Conservation (phyloP, 1,284 basidiomycete genomes). For the Fomitopsis pinicola region DNA sequence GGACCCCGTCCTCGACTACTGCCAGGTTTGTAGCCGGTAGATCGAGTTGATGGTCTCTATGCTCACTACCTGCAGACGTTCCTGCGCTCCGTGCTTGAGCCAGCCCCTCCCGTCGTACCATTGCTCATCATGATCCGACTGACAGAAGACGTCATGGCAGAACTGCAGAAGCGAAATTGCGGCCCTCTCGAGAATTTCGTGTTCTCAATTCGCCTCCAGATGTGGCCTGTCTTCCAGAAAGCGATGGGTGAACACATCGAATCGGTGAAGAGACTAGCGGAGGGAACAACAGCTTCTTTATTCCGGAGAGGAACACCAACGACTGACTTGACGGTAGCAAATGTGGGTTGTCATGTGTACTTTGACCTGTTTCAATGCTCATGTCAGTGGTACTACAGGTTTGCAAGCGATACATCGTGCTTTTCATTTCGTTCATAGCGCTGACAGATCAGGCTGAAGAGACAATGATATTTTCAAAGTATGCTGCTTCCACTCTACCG, state of each 20-base stretch:
- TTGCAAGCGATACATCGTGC: conserved; percentile 65
- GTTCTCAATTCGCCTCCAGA: conserved; percentile 72
- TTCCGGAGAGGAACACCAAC: conserved; percentile 60
- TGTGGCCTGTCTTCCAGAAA: conserved; percentile 92
- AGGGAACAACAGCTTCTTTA: conserved; percentile 60
- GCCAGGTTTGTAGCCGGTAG: conserved; percentile 43
- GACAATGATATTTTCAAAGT: conserved; percentile 94
- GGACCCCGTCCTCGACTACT: conserved; percentile 84
- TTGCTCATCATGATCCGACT: conserved; percentile 87
- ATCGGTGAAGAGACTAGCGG: conserved; percentile 75
- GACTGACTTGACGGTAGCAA: conserved; percentile 65
- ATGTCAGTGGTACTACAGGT: conserved; percentile 27
- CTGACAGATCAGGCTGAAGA: conserved; percentile 84
- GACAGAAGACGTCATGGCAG: conserved; percentile 71
- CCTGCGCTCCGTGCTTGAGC: conserved; percentile 58
- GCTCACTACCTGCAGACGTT: conserved; percentile 59
- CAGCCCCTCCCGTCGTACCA: conserved; percentile 65
- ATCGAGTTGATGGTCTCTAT: neutral
- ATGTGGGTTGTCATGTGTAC: conserved; percentile 37
- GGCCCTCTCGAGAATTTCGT: conserved; percentile 77
- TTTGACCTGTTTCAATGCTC: neutral
- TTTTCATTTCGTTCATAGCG: conserved; percentile 79
- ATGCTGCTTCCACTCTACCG: conserved; percentile 17
- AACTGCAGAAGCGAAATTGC: conserved; percentile 73
- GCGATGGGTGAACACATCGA: conserved; percentile 83